Evolutionary conservation across 345 rosid genomes (phyloP), one percentile per base, ranked within the genome.

Genomic region (Gossypium bickii): DNA sequence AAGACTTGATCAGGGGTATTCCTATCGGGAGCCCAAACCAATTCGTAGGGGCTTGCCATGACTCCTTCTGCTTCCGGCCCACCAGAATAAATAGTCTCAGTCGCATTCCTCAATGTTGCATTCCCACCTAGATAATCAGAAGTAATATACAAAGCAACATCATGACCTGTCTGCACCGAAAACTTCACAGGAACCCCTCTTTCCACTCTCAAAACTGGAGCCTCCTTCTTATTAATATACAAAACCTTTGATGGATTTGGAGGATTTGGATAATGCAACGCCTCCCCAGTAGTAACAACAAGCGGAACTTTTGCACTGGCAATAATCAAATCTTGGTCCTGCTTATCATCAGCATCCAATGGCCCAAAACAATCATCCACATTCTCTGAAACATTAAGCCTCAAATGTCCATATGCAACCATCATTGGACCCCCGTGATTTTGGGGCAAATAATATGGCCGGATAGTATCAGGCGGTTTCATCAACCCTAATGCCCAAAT

Each of bases 401-500:
- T 78, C 77, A 85, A 66, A 84, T 86, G 85, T 18, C 89, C 91
- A 69, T 83, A 86, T 13, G 76, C 62, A 51, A 83, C 83, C 4
- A 63, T 67, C 43, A 59, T 73, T 49, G 84, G 89, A 41, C 89
- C 92, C 12, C 98, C 98, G 57, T 94, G 98, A 82, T 88, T 86
- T 76, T 87, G 97, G 0, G 97, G 98, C n/a, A 92, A 88, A 85
- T 90, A 92, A 75, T 92, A 87, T 67, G 92, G 95, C 61, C 89
- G 83, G 60, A 94, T 81, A 69, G 82, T 38, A 83, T 94, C 97
- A 0, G 97, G 97, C 0, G 97, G 97, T 82, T 86, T 94, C 82
- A 94, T 84, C 87, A 88, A 82, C 78, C 98, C 98, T 77, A 94
- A 67, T 27, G 98, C 97, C 98, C 97, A 94, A 77, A 94, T 88